A percentile compares a stretch with the other conserved stretches of the same genome.
Evolutionary conservation across 805 yeast genomes (phyloP).

Genomic region (Yamadazyma sp.): DNA sequence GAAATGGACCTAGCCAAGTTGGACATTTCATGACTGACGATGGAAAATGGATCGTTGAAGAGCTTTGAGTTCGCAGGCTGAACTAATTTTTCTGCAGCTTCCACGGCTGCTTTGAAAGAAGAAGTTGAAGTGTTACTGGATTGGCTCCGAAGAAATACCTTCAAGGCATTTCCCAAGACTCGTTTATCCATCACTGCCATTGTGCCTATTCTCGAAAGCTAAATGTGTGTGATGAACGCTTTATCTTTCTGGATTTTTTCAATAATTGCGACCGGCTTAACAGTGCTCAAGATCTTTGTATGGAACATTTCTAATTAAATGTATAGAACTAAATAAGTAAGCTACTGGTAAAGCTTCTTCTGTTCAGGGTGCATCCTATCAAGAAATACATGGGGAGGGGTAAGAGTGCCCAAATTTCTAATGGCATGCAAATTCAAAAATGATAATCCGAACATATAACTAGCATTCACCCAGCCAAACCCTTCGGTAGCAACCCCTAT

Average conservation of each 20-base stretch:
- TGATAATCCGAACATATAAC: constrained; percentile 71
- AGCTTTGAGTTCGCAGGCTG: constrained; percentile 51
- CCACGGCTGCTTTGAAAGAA: constrained; percentile 55
- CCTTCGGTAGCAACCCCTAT: constrained; percentile 95
- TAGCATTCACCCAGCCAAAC: constrained; percentile 97
- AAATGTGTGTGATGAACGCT: neutral
- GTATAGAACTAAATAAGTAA: too few species aligned
- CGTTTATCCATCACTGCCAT: constrained; percentile 3
- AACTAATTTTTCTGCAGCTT: constrained; percentile 71
- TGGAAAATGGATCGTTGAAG: constrained; percentile 79
- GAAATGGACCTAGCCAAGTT: constrained; percentile 85
- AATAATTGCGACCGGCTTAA: neutral
- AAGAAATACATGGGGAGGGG: constrained; percentile 69
- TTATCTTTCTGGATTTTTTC: neutral
- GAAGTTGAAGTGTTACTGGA: constrained; percentile 2
- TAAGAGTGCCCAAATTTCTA: constrained; percentile 76
- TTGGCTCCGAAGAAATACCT: constrained; percentile 3
- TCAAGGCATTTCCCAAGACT: neutral
- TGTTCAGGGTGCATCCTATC: constrained; percentile 45
- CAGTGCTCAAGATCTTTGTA: too few species aligned
- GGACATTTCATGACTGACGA: constrained; percentile 93
- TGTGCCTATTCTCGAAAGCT: too few species aligned
- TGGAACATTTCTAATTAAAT: too few species aligned
- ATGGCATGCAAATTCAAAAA: constrained; percentile 64
- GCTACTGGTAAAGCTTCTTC: constrained; percentile 21